phyloP scores from a whole-genome alignment of 768 basidiomycete species.

The Butyriboletus loyo region DNA sequence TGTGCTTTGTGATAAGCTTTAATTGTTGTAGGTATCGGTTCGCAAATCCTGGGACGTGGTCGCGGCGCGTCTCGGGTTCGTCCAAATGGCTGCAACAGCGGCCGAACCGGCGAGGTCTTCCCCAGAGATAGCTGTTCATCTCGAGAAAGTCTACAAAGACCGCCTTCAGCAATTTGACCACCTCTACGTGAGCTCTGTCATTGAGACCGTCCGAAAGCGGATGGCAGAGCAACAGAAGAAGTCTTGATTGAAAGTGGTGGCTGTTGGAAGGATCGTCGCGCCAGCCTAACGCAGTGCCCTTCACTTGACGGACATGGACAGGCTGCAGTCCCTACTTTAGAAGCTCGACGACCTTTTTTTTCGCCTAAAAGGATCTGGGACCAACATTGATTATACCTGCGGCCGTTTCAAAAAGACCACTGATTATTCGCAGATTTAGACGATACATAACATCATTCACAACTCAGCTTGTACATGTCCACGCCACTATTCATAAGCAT shows the following conservation, averaged over 20 bases:
- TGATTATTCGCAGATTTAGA: slow-evolving; percentile 6
- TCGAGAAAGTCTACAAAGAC: slow-evolving; percentile 28
- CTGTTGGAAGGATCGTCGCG: slow-evolving; percentile 7
- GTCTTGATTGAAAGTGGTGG: slow-evolving; percentile 15
- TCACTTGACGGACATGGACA: slow-evolving; percentile 6
- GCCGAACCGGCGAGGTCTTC: slow-evolving; percentile 24
- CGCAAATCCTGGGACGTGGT: slow-evolving; percentile 29
- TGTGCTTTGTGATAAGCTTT: not conserved
- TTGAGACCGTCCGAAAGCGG: slow-evolving; percentile 32
- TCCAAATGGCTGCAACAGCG: slow-evolving; percentile 20
- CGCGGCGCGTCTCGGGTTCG: slow-evolving; percentile 26
- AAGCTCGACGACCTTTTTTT: slow-evolving; percentile 6
- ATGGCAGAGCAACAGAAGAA: slow-evolving; percentile 32
- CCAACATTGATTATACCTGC: slow-evolving; percentile 1
- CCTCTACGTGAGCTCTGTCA: slow-evolving; percentile 31
- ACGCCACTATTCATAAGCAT: not conserved
- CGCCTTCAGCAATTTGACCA: slow-evolving; percentile 33
- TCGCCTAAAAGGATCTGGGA: slow-evolving; percentile 1
- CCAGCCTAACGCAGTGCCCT: not conserved
- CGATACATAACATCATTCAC: slow-evolving; percentile 8
- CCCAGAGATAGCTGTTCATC: slow-evolving; percentile 23
- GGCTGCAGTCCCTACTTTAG: slow-evolving; percentile 14
- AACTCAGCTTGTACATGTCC: slow-evolving; percentile 2
- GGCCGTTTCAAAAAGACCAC: slow-evolving; percentile 4
- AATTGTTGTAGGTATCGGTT: slow-evolving; percentile 17